Conservation (phyloP, 306 rosid genomes). For the Prunus padus region DNA sequence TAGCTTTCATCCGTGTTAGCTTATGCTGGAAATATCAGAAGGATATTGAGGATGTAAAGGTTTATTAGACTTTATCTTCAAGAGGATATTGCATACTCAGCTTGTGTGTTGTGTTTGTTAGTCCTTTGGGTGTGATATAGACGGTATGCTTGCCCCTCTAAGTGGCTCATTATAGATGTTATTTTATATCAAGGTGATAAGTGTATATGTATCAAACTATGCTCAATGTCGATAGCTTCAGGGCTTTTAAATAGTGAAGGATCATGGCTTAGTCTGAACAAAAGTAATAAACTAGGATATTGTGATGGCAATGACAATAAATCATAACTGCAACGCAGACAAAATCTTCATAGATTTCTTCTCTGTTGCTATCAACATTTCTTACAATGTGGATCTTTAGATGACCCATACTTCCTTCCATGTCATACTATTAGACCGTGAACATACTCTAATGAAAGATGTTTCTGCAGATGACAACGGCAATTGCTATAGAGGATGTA, state of each 20-base stretch:
- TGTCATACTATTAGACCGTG: background rate
- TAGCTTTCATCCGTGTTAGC: background rate
- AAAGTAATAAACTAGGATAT: background rate
- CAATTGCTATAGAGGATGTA: constrained; percentile 81
- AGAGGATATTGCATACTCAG: background rate
- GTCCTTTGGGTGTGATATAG: constrained; percentile 8
- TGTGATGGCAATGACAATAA: constrained; percentile 22
- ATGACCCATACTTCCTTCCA: constrained; percentile 21
- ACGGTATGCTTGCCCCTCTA: constrained; percentile 2
- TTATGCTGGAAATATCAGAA: background rate
- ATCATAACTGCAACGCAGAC: background rate
- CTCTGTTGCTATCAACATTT: constrained; percentile 14
- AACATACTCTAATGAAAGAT: constrained; percentile 25
- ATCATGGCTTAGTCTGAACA: constrained; percentile 3
- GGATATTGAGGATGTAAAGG: background rate
- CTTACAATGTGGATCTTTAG: background rate
- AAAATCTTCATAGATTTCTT: constrained; percentile 1
- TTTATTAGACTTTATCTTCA: background rate
- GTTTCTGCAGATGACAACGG: constrained; percentile 74
- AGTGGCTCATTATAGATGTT: constrained; percentile 12
- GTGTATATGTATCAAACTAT: background rate
- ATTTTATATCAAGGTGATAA: constrained; percentile 15
- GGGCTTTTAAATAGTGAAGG: constrained; percentile 24
- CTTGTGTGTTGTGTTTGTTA: background rate
- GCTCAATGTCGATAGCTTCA: background rate